Evolutionary conservation across 2,329 filamentous ascomycete genomes (phyloP), one percentile per base, ranked within the genome.

Genomic region (Hypocreales sp.): DNA sequence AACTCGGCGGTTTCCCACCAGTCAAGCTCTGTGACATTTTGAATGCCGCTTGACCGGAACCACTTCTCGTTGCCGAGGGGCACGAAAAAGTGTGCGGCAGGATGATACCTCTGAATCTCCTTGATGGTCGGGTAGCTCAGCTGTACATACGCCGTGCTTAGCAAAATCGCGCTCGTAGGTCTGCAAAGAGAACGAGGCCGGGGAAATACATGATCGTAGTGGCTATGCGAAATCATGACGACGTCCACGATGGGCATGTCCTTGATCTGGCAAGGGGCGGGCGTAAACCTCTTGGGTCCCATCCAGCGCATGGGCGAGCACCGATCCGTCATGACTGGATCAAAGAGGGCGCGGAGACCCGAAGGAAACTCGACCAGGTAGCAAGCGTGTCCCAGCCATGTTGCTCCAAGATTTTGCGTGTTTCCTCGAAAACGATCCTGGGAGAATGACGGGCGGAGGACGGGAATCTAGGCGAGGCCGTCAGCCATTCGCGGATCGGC

Each of bases 341-440:
- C 83, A 47, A 92, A 90, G 3, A 92, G 66, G 7, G 86, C 79
- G 26, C 83, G 71, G 21, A 92, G 58, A 0, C 83, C 83, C 13
- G 66, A 61, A 2, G 81, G 79, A 40, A 84, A 92, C 49, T 92
- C 83, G 35, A 86, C 67, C 40, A 79, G 81, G 55, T 80, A 92
- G 55, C 81, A 92, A 3, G 83, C 82, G 48, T 92, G 84, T 13
- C 84, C 84, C 1, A 92, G 68, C 83, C 83, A 92, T 24, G 82
- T 92, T 21, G 81, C 79, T 26, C 27, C 13, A 15, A 28, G 4
- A 25, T 29, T 15, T 9, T 10, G 15, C 7, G 18, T 11, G 15
- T 16, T 13, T 4, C 5, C 15, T 14, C 18, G 15, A 5, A 29
- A 8, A 7, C 27, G 27, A 15, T 15, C 18, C 11, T 8, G 10